Conservation (phyloP, 345 rosid genomes). For the Xanthoceras sorbifolium region DNA sequence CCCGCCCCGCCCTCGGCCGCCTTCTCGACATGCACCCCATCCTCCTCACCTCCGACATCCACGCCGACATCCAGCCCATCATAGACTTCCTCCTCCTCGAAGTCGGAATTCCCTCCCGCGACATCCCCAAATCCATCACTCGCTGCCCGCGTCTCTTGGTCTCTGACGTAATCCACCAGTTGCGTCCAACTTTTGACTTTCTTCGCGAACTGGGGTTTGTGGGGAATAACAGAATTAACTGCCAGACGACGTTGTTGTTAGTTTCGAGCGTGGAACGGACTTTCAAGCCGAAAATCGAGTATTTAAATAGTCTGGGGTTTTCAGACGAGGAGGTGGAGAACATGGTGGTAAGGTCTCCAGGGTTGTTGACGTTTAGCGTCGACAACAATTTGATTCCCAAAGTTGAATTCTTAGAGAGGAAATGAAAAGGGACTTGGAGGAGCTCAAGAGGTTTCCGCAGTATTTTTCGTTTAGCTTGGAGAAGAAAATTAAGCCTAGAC, state of each 20-base stretch:
- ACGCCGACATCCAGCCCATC: conserved; percentile 51
- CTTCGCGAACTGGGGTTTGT: conserved; percentile 62
- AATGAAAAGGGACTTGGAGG: conserved; percentile 65
- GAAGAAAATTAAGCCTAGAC: conserved; percentile 79
- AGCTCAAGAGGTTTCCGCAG: conserved; percentile 79
- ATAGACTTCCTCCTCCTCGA: conserved; percentile 67
- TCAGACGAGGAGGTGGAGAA: conserved; percentile 50
- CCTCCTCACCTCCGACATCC: conserved; percentile 68
- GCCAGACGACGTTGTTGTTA: conserved; percentile 57
- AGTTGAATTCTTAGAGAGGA: conserved; percentile 53
- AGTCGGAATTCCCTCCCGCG: conserved; percentile 43
- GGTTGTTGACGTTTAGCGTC: conserved; percentile 66
- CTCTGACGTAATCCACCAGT: conserved; percentile 49
- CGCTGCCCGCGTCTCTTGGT: conserved; percentile 75
- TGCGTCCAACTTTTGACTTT: conserved; percentile 59
- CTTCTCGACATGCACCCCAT: conserved; percentile 80
- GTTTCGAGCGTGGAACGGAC: conserved; percentile 66
- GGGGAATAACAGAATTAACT: conserved; percentile 41
- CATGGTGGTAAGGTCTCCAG: conserved; percentile 81
- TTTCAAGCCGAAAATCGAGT: conserved; percentile 59
- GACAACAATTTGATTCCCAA: conserved; percentile 73
- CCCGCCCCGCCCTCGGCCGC: conserved; percentile 62
- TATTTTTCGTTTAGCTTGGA: conserved; percentile 88
- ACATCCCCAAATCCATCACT: conserved; percentile 54
- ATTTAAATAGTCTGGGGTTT: conserved; percentile 51